Percentiles rank a stretch among this genome's conserved stretches.
These are phyloP conservation scores for Ascoidea rubescens DNA, from an alignment of 805 yeast genomes.

Conservation along the genomic window DNA sequence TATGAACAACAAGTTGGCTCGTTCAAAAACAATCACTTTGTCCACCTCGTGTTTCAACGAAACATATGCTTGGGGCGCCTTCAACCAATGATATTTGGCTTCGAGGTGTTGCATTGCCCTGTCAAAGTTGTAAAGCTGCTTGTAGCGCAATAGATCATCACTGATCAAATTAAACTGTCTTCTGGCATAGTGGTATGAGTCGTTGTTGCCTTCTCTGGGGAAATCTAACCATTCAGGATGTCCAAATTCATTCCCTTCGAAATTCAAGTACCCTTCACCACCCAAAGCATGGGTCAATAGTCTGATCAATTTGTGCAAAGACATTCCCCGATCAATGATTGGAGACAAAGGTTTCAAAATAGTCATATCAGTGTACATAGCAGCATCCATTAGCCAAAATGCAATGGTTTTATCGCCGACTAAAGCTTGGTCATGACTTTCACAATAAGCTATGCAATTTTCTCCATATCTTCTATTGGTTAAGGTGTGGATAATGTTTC, in stretches of 20 bases:
- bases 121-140: constrained; percentile 71
- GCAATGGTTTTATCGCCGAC: constrained; percentile 96
- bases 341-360: constrained; percentile 58
- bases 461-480: constrained; percentile 84
- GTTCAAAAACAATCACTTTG: constrained; percentile 79
- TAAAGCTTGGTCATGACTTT: constrained; percentile 93
- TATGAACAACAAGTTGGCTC: constrained; percentile 71
- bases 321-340: constrained; percentile 75
- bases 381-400: constrained; percentile 97
- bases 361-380: constrained; percentile 95
- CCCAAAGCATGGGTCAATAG: constrained; percentile 82
- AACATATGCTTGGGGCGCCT: constrained; percentile 61
- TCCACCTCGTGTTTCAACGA: constrained; percentile 82
- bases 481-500: constrained; percentile 62
- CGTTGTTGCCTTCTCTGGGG: constrained; percentile 80
- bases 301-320: constrained; percentile 85
- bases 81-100: constrained; percentile 54
- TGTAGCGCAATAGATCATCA: constrained; percentile 70
- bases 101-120: constrained; percentile 73
- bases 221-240: constrained; percentile 99
- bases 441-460: constrained; percentile 83
- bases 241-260: constrained; percentile 97
- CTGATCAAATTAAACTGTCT: constrained; percentile 83
- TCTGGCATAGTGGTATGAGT: constrained; percentile 87
- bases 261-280: constrained; percentile 91